Percentiles rank a stretch among this genome's conserved stretches.
Evolutionary conservation across 129 eudicot genomes (phyloP).

Genomic region (Pseudognaphalium luteoalbum): DNA sequence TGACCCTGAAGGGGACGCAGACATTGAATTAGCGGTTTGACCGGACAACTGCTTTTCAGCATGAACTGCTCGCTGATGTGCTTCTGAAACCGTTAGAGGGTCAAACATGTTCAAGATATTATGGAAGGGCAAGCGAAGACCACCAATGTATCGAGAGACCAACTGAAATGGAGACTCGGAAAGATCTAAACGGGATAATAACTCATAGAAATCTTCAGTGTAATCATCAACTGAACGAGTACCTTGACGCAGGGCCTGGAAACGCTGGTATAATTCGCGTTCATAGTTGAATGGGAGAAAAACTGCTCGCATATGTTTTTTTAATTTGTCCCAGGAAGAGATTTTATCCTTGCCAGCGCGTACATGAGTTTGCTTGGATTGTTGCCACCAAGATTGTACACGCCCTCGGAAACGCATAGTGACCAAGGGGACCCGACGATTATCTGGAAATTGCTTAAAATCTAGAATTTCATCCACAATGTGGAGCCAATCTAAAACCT

Average conservation of each 20-base stretch:
- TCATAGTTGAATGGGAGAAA: constrained; percentile 16
- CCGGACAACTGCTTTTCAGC: neutral
- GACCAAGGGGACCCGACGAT: constrained; percentile 1
- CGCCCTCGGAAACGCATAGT: neutral
- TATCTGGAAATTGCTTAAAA: neutral
- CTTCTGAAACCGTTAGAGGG: constrained; percentile 1
- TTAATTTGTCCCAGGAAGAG: neutral
- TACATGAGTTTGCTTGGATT: neutral
- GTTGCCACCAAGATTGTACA: constrained; percentile 20
- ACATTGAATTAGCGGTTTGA: too few species aligned
- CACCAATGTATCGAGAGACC: constrained; percentile 15
- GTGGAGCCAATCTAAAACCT: neutral
- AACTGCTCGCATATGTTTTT: neutral
- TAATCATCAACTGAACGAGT: constrained; percentile 11
- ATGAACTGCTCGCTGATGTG: neutral
- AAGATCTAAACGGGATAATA: neutral
- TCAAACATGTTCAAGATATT: constrained; percentile 16
- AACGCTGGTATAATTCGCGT: neutral
- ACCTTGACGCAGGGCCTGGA: constrained; percentile 12
- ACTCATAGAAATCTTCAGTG: neutral
- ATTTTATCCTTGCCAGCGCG: neutral
- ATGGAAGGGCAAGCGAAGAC: neutral
- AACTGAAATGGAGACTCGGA: neutral
- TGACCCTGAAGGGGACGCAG: too few species aligned
- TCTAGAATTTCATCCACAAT: constrained; percentile 14